Base-by-base conservation (phyloP, 164 flowering plant species). In the Stephania japonica region DNA sequence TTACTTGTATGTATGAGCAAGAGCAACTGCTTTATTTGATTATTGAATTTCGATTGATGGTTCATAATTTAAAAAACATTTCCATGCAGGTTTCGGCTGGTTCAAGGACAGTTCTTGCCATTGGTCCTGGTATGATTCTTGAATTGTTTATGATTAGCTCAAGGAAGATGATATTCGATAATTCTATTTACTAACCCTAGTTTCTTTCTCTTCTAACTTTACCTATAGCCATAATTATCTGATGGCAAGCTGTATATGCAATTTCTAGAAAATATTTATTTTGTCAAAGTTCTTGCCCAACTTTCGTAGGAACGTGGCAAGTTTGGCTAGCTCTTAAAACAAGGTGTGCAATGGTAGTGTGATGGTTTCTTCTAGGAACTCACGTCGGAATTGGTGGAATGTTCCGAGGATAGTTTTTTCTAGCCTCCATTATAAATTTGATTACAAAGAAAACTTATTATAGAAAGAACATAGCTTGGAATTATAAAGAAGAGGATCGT, bases 91-190 rank as follows among this genome's bases (percentile, higher is more conserved):
- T 94, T 77, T 68, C 79, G 71, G 84, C 93, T 73, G 99, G 97
- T 10, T 92, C 99, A 65, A 91, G 77, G 84, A 94, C 99, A 19
- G 97, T 92, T 75, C 91, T 92, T 78, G 97, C 94, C n/a, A 71
- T 94, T 78, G 97, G 97, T 73, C 99, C 99, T 75, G 97, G 97
- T 94, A 85, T 66, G 82, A 63, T 80, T 50, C 32, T 72, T 19
- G n/a, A 19, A 56, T 56, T 56, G 63, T 56, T 56, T 56, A 56
- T 32, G 7, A 18, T 56, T 56, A 56, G n/a, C 24, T 24, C 26
- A 56, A 18, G 23, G 23, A 56, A 56, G n/a, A 56, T 56, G 63
- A 56, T 56, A 56, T 56, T 56, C 19, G 18, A 18, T 56, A 18
- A 5, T 56, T 23, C 18, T 16, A 3, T 56, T 32, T 0, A 32